Base-by-base conservation (phyloP, 2,329 filamentous ascomycete genomes). In the Fusarium pilosicola region DNA sequence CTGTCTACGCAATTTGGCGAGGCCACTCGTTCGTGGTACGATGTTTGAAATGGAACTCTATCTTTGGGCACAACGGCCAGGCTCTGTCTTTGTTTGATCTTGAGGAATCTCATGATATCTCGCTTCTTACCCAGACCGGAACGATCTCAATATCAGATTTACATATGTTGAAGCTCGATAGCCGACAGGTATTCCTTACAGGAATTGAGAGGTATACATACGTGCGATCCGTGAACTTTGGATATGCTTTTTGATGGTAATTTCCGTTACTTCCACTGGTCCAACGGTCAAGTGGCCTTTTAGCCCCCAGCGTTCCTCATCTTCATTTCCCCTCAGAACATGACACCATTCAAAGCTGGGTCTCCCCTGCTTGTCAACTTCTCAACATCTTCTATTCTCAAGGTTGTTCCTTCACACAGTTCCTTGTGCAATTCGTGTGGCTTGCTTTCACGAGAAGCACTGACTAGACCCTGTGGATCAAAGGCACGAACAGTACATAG, bases 331-430 rank as follows among this genome's bases (percentile, higher is more conserved):
- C 51, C 39, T 62, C 30, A 48, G 41, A 57, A 38, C 62, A 52
- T 54, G 59, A 58, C 18, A 30, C 55, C 18, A 38, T 64, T 56
- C 46, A 65, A 71, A 65, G 55, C 74, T 71, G 44, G 76, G 76
- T 66, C 52, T 77, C 70, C 76, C 76, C 76, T 77, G 76, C 69
- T 54, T 78, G 71, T 76, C 67, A 69, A 55, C 41, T 62, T 46
- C 26, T 42, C 28, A 54, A 51, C 41, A 54, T 58, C 67, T 55
- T 61, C 34, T 49, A 32, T 30, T 65, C 55, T n/a, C 36, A 42
- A 20, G 44, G 26, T 36, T 54, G 48, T 67, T 42, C 62, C 63
- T 68, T 57, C 56, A 48, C 49, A 28, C 44, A 51, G 59, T 59
- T 55, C 51, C 60, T 54, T 61, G 44, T 49, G 57, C 32, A 59